Percentiles rank a stretch among this genome's conserved stretches.
These are phyloP conservation scores for Helicostylum pulchrum DNA, from an alignment of 192 early-diverging fungal species.

Conservation along the genomic window DNA sequence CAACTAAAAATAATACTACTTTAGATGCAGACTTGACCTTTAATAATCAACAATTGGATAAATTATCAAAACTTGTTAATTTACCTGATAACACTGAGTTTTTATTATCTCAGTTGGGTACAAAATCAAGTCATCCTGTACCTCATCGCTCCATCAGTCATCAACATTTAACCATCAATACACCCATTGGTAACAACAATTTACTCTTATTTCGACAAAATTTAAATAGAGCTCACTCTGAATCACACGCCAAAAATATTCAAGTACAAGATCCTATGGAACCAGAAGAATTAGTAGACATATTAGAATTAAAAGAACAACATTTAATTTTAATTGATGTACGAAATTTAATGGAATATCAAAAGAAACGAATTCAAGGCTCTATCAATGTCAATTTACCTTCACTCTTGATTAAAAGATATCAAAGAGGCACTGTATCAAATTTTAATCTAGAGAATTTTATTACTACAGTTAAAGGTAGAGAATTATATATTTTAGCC, in stretches of 20 bases:
- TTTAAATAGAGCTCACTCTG: constrained; percentile 5
- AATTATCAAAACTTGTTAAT: neutral
- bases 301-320: neutral
- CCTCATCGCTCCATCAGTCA: constrained; percentile 19
- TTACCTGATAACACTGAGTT: neutral
- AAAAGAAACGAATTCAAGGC: constrained; percentile 15
- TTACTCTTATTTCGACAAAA: neutral
- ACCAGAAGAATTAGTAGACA: neutral
- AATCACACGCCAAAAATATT: neutral
- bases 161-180: neutral
- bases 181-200: no score
- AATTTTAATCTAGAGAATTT: constrained; percentile 53
- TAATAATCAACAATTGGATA: constrained; percentile 1
- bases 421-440: constrained; percentile 43
- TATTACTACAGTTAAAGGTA: constrained; percentile 48
- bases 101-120: neutral
- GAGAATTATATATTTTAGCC: constrained; percentile 15
- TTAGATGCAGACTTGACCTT: constrained; percentile 34
- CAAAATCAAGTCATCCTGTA: neutral
- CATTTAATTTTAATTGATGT: constrained; percentile 29
- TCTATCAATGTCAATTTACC: constrained; percentile 56
- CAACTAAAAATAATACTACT: constrained; percentile 20
- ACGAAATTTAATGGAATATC: constrained; percentile 21
- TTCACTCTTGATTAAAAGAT: constrained; percentile 49
- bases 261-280: neutral